Conservation (phyloP, 352 stramenopile species). For the Phytophthora sansomeana region DNA sequence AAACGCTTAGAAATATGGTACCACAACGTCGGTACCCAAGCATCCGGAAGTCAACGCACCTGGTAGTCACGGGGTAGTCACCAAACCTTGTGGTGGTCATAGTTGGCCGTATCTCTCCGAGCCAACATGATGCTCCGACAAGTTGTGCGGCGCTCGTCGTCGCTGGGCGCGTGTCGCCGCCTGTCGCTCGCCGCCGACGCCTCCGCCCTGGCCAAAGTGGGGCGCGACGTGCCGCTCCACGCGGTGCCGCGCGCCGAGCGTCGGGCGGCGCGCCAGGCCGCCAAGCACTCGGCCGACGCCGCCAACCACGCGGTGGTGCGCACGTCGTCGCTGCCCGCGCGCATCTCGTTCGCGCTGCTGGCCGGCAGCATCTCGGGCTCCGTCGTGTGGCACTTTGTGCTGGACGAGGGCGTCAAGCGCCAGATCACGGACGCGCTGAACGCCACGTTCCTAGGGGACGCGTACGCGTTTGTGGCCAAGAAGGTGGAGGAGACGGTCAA, state of each 20-base stretch:
- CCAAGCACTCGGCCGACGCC: conserved; percentile 40
- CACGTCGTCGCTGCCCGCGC: conserved; percentile 76
- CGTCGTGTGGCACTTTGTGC: conserved; percentile 76
- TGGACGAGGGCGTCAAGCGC: conserved; percentile 66
- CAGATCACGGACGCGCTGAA: conserved; percentile 52
- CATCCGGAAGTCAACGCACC: not conserved
- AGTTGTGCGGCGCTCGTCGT: conserved; percentile 35
- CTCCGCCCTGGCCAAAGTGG: conserved; percentile 44
- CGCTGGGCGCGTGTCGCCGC: conserved; percentile 7
- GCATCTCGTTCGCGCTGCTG: conserved; percentile 75
- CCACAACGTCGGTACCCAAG: no score
- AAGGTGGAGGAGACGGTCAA: conserved; percentile 78
- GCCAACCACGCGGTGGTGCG: conserved; percentile 59
- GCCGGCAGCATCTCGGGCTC: conserved; percentile 69
- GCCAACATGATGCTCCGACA: conserved; percentile 34
- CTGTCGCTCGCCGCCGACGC: conserved; percentile 23
- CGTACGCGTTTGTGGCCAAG: conserved; percentile 61
- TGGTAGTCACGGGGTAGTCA: no score
- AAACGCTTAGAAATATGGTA: no score
- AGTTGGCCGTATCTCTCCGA: conserved; percentile 17
- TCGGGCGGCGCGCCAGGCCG: conserved; percentile 58
- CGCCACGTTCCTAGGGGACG: conserved; percentile 70
- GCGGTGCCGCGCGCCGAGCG: conserved; percentile 69
- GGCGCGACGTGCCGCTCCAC: conserved; percentile 63
- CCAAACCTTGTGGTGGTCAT: conserved; percentile 1